A percentile compares a stretch with the other conserved stretches of the same genome.
Evolutionary conservation across 2,329 filamentous ascomycete species (phyloP).

Genomic region (Colletotrichum coccodes): DNA sequence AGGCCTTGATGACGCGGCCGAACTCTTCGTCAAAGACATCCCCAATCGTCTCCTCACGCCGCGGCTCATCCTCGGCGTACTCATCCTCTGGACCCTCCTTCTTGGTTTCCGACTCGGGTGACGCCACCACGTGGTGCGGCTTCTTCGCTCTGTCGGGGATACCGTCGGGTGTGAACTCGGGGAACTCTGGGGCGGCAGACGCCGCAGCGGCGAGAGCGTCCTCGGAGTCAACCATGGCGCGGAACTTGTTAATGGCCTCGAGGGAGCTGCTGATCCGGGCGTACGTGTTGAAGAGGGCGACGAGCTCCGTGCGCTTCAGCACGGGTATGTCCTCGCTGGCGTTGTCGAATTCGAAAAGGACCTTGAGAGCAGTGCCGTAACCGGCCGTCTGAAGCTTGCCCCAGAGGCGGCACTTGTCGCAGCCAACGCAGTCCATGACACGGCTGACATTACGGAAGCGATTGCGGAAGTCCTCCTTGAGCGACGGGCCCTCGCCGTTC

Average conservation of each 20-base stretch:
- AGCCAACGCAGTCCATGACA: constrained; percentile 98
- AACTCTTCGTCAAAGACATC: constrained; percentile 75
- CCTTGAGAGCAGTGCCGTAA: constrained; percentile 93
- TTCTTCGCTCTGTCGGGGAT: constrained; percentile 52
- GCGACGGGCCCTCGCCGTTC: constrained; percentile 75
- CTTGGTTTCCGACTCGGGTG: constrained; percentile 35
- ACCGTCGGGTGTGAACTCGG: constrained; percentile 29
- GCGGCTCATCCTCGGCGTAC: constrained; percentile 43
- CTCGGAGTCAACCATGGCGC: constrained; percentile 58
- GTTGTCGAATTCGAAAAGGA: constrained; percentile 92
- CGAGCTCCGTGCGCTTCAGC: constrained; percentile 89
- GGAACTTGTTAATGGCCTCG: constrained; percentile 78
- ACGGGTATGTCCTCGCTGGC: constrained; percentile 71
- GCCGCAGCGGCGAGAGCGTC: constrained; percentile 40
- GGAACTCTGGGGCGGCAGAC: constrained; percentile 36
- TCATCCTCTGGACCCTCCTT: constrained; percentile 46
- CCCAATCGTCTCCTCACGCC: constrained; percentile 50
- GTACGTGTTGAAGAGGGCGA: constrained; percentile 94
- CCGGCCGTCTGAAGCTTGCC: constrained; percentile 96
- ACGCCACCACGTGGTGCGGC: constrained; percentile 51
- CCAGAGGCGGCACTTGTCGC: constrained; percentile 98
- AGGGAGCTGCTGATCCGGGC: constrained; percentile 87
- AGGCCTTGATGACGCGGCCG: constrained; percentile 68
- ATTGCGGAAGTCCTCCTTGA: constrained; percentile 98
- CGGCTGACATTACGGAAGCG: constrained; percentile 97